A percentile compares a stretch with the other conserved stretches of the same genome.
Conservation (phyloP, 257 asterid species). For the Fraxinus cuspidata region DNA sequence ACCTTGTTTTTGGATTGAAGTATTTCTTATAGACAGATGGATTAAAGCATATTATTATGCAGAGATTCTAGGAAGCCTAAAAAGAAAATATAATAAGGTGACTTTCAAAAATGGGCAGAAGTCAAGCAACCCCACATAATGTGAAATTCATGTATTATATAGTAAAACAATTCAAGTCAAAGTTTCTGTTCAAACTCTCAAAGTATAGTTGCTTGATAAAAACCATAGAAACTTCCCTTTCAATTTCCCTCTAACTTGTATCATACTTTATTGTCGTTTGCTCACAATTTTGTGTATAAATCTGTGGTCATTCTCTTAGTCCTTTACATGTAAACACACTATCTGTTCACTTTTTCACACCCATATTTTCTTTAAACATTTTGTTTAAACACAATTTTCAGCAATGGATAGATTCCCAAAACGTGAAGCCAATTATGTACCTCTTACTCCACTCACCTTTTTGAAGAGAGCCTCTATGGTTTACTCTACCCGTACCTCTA, state of each 20-base stretch:
- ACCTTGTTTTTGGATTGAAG: no score
- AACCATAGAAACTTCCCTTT: no score
- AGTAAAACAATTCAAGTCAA: neutral
- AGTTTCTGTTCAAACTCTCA: neutral
- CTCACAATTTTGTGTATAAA: neutral
- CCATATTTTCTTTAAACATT: neutral
- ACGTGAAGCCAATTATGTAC: slow-evolving; percentile 67
- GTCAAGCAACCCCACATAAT: neutral
- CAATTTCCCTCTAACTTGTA: neutral
- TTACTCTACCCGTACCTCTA: slow-evolving; percentile 55
- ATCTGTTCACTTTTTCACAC: neutral
- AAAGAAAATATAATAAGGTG: neutral
- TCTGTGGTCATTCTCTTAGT: neutral
- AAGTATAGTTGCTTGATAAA: neutral
- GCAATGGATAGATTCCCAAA: slow-evolving; percentile 61
- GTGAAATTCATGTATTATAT: neutral
- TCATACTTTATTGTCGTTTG: neutral
- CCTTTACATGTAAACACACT: neutral
- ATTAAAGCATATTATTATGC: no score
- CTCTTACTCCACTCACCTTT: slow-evolving; percentile 77
- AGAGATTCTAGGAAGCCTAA: no score
- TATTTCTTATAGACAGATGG: no score
- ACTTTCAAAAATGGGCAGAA: neutral
- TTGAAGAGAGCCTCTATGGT: slow-evolving; percentile 61
- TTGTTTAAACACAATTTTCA: neutral